Evolutionary conservation across 1,284 basidiomycete genomes (phyloP).

Genomic region (Cyathus olla): DNA sequence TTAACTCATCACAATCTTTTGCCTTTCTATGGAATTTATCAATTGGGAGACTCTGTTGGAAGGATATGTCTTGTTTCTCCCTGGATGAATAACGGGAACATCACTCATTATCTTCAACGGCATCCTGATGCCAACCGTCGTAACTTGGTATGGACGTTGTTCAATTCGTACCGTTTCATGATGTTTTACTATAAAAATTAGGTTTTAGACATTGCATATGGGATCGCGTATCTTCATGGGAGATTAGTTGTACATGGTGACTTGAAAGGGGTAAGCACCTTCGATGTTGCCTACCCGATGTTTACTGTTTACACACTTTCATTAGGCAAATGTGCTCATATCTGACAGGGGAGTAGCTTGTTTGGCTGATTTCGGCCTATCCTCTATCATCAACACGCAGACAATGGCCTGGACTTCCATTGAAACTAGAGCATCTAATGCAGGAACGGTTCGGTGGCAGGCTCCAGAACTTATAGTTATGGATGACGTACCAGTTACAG

Average conservation of each 20-base stretch:
- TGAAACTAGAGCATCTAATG: too few species aligned
- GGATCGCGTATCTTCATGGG: constrained; percentile 25
- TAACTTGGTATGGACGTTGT: too few species aligned
- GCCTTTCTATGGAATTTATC: background rate
- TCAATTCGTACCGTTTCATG: background rate
- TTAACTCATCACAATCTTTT: too few species aligned
- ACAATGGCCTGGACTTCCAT: background rate
- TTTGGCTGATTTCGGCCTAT: background rate
- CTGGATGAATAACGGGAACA: too few species aligned
- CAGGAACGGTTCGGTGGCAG: background rate
- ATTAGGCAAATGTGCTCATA: background rate
- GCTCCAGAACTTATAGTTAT: background rate
- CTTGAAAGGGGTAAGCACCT: constrained; percentile 23
- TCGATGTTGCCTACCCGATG: too few species aligned
- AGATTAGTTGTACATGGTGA: constrained; percentile 25
- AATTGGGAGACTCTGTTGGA: background rate
- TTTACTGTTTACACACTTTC: too few species aligned
- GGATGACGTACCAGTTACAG: background rate
- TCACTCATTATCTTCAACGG: too few species aligned
- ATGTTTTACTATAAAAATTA: constrained; percentile 9
- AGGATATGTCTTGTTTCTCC: too few species aligned
- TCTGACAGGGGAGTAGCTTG: background rate
- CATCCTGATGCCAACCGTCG: too few species aligned
- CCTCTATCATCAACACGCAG: background rate
- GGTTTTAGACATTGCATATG: constrained; percentile 22